phyloP scores from a whole-genome alignment of 805 yeast genomes.

The Torulaspora maleeae region DNA sequence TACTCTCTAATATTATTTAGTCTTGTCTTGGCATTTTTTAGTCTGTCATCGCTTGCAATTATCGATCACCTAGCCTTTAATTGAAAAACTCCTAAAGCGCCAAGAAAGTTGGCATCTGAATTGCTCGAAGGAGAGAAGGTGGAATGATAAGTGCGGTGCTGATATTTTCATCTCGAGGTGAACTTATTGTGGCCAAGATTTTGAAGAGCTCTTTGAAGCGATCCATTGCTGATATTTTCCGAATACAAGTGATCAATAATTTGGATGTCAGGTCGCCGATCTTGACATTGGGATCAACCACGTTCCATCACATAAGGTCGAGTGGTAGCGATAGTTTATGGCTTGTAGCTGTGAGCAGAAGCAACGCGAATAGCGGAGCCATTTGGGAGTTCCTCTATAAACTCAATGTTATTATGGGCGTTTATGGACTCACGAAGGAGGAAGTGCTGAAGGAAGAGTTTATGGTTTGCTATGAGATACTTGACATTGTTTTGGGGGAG shows the following conservation, averaged over 20 bases:
- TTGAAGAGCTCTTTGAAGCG: conserved; percentile 72
- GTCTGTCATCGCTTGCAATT: background rate
- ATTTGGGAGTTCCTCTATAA: conserved; percentile 74
- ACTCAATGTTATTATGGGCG: conserved; percentile 50
- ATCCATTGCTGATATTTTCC: conserved; percentile 78
- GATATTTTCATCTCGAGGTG: conserved; percentile 75
- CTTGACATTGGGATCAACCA: conserved; percentile 85
- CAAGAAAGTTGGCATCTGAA: background rate
- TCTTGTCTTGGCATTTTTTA: background rate
- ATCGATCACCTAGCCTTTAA: background rate
- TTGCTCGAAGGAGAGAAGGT: too few relatives aligned
- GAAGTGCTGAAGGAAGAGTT: conserved; percentile 59
- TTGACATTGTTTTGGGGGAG: conserved; percentile 57
- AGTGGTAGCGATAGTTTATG: conserved; percentile 52
- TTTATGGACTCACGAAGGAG: conserved; percentile 40
- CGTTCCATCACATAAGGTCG: conserved; percentile 71
- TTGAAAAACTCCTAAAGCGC: conserved; percentile 4
- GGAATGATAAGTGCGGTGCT: conserved; percentile 80
- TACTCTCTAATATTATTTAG: too few relatives aligned
- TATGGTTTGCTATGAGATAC: conserved; percentile 62
- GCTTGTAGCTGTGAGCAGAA: conserved; percentile 84
- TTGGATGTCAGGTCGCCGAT: conserved; percentile 55
- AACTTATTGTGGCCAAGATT: conserved; percentile 68
- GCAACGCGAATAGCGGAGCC: conserved; percentile 77
- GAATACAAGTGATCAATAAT: conserved; percentile 83